A percentile compares a stretch with the other conserved stretches of the same genome.
Conservation (phyloP, 176 grass and related monocot genomes). For the Dendrocalamus sinicus region DNA sequence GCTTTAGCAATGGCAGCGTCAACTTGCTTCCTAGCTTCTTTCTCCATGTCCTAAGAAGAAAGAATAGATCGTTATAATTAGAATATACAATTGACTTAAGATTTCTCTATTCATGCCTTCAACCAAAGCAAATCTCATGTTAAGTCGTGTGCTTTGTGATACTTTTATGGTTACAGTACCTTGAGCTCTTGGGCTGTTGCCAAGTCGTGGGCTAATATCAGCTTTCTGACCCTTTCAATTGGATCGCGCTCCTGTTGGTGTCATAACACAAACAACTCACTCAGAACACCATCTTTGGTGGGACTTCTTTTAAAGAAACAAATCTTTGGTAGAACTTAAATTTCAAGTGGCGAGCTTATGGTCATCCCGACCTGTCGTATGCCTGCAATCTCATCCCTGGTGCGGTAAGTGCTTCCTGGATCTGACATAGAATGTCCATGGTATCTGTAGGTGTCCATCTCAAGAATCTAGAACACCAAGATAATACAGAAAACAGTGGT, state of each 20-base stretch:
- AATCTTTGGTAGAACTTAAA: not conserved
- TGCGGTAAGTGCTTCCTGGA: slow-evolving; percentile 90
- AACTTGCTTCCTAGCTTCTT: slow-evolving; percentile 80
- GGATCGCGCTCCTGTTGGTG: slow-evolving; percentile 77
- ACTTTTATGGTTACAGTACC: slow-evolving; percentile 45
- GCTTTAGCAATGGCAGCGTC: slow-evolving; percentile 81
- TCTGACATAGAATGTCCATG: slow-evolving; percentile 94
- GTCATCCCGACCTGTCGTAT: slow-evolving; percentile 60
- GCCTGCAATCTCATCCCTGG: slow-evolving; percentile 64
- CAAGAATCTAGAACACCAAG: slow-evolving; percentile 76
- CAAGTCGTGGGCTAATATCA: slow-evolving; percentile 77
- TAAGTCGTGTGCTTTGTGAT: not conserved
- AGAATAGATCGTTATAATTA: not conserved
- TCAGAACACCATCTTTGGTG: not conserved
- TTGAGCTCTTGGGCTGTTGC: slow-evolving; percentile 72
- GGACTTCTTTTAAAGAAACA: not conserved
- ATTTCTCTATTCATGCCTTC: not conserved
- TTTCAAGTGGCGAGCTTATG: not conserved
- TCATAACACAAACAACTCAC: slow-evolving; percentile 5
- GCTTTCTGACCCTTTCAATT: slow-evolving; percentile 79
- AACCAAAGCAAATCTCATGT: not conserved
- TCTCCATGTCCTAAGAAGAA: slow-evolving; percentile 72
- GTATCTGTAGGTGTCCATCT: slow-evolving; percentile 98
- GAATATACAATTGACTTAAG: not conserved
- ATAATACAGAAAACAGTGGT: not conserved